Percentiles rank a stretch among this genome's conserved stretches.
Conservation (phyloP, 257 asterid genomes). For the Solanum tarapatanum region DNA sequence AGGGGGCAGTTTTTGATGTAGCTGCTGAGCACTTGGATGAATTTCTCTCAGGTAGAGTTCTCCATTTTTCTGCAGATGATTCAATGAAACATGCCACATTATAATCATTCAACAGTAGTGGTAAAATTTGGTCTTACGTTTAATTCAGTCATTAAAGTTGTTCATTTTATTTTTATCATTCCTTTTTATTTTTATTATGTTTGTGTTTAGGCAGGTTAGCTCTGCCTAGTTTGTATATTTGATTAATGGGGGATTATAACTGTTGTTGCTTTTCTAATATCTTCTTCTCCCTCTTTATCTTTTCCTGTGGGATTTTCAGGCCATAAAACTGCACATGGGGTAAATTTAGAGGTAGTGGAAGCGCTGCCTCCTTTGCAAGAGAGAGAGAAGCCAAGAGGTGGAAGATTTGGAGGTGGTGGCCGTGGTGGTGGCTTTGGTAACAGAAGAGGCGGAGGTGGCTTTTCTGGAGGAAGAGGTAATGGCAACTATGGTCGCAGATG, state of each 20-base stretch:
- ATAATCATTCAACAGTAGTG: background rate
- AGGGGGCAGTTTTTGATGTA: slow-evolving; percentile 89
- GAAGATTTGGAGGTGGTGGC: slow-evolving; percentile 46
- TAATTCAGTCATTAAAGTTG: background rate
- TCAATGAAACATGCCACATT: background rate
- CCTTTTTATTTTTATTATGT: background rate
- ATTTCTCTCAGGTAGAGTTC: slow-evolving; percentile 53
- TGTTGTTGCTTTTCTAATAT: background rate
- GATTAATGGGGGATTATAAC: background rate
- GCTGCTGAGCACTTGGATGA: slow-evolving; percentile 49
- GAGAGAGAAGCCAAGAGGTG: slow-evolving; percentile 37
- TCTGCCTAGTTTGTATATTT: background rate
- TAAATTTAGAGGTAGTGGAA: slow-evolving; percentile 51
- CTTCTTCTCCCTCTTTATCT: background rate
- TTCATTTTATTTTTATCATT: background rate
- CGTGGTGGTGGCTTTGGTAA: slow-evolving; percentile 44
- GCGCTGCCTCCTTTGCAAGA: slow-evolving; percentile 63
- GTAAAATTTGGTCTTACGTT: background rate
- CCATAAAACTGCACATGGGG: slow-evolving; percentile 44
- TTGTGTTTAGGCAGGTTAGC: background rate
- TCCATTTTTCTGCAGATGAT: background rate
- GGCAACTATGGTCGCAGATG: slow-evolving; percentile 33
- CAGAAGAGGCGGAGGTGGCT: slow-evolving; percentile 21
- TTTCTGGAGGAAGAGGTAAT: slow-evolving; percentile 14
- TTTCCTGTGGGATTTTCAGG: slow-evolving; percentile 28